A percentile compares a stretch with the other conserved stretches of the same genome.
Conservation (phyloP, 2,329 filamentous ascomycete genomes). For the Aspergillus hortae region DNA sequence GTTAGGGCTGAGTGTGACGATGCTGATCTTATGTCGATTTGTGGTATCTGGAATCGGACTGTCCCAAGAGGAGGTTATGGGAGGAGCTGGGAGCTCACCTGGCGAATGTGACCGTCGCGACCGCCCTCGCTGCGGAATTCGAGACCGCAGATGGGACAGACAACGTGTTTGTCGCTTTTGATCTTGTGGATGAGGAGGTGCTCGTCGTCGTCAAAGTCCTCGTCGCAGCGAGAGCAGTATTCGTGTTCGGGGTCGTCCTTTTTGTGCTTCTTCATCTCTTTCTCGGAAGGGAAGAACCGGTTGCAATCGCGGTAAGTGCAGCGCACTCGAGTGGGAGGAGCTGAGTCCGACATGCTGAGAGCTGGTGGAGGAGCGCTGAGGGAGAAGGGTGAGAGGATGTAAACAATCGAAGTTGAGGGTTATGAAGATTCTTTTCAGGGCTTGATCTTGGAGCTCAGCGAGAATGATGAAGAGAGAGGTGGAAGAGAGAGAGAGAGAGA, state of each 20-base stretch:
- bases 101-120: constrained; percentile 49
- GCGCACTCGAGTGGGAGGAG: constrained; percentile 24
- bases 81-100: constrained; percentile 35
- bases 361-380: not conserved
- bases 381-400: not conserved
- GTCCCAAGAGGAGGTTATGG: too few relatives aligned
- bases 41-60: too few relatives aligned
- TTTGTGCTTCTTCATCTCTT: constrained; percentile 53
- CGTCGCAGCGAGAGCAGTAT: constrained; percentile 41
- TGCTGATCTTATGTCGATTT: too few relatives aligned
- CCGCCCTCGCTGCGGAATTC: constrained; percentile 55
- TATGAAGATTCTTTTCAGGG: not conserved
- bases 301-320: constrained; percentile 49
- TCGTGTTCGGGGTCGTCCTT: constrained; percentile 35
- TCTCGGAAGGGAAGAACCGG: constrained; percentile 42
- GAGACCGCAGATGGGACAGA: constrained; percentile 55
- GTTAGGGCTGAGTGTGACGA: not conserved
- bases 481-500: too few relatives aligned
- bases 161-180: constrained; percentile 45
- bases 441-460: too few relatives aligned
- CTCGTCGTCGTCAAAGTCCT: constrained; percentile 46
- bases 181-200: constrained; percentile 49
- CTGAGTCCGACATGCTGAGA: constrained; percentile 7
- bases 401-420: not conserved
- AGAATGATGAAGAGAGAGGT: not conserved